Percentiles rank a stretch among this genome's conserved stretches.
These are phyloP conservation scores for Talaromyces borbonicus DNA, from an alignment of 495 filamentous ascomycete species.

Conservation along the genomic window DNA sequence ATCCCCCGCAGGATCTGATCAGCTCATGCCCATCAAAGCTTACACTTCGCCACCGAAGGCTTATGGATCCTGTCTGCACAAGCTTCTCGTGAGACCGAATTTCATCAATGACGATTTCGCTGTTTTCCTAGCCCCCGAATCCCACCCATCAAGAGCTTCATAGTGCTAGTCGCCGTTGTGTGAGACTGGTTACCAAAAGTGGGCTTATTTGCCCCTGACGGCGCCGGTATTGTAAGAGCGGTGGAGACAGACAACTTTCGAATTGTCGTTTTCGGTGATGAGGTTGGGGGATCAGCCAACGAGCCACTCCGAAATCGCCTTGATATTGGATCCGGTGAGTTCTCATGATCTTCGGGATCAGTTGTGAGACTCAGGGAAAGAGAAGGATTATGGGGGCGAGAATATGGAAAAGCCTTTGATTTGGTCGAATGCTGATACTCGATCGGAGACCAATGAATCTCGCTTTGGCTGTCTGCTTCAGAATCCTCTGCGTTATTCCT, in stretches of 20 bases:
- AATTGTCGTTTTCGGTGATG: background rate
- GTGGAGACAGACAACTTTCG: background rate
- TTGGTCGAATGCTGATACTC: background rate
- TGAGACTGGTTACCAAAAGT: background rate
- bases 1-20: too few relatives aligned
- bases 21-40: too few relatives aligned
- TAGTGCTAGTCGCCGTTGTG: background rate
- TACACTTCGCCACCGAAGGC: too few relatives aligned
- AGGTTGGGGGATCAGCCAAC: background rate
- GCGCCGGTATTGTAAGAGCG: background rate
- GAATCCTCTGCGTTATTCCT: too few relatives aligned
- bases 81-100: too few relatives aligned
- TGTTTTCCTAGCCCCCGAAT: slow-evolving; percentile 6
- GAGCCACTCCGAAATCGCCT: background rate
- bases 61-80: too few relatives aligned
- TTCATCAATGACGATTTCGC: background rate
- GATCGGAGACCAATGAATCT: background rate
- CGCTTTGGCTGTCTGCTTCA: too few relatives aligned
- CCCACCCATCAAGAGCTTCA: slow-evolving; percentile 7
- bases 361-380: background rate
- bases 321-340: too few relatives aligned
- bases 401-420: slow-evolving; percentile 1
- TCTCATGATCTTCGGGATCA: background rate
- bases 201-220: background rate
- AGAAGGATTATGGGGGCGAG: slow-evolving; percentile 1